Percentiles rank a stretch among this genome's conserved stretches.
Conservation (phyloP, 345 rosid species). For the Melaleuca quinquenervia region DNA sequence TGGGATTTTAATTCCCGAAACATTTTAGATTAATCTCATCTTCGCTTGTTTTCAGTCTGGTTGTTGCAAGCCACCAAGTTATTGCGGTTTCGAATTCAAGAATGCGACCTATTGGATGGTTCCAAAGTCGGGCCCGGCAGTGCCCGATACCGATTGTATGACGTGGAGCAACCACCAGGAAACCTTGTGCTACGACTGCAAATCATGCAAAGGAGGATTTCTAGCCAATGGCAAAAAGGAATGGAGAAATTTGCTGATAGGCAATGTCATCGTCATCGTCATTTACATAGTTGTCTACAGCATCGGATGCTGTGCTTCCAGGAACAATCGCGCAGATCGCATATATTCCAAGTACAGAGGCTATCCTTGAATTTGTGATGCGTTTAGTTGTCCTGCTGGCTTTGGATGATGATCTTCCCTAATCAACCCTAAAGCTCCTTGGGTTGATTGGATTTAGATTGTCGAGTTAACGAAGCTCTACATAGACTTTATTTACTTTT, state of each 20-base stretch:
- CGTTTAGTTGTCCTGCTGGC: not conserved
- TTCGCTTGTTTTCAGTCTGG: conserved; percentile 24
- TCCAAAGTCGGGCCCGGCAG: not conserved
- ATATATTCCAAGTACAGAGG: not conserved
- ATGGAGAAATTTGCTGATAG: conserved; percentile 25
- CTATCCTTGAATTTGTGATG: not conserved
- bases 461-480: not conserved
- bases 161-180: conserved; percentile 38
- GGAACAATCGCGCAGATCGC: not conserved
- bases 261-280: not conserved
- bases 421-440: not conserved
- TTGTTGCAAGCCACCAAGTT: conserved; percentile 54
- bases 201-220: conserved; percentile 48
- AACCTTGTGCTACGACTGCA: conserved; percentile 37
- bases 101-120: conserved; percentile 33
- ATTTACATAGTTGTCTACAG: conserved; percentile 3
- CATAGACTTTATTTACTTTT: not conserved
- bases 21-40: not conserved
- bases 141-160: conserved; percentile 19
- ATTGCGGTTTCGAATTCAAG: conserved; percentile 33
- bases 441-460: not conserved
- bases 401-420: not conserved
- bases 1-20: not conserved
- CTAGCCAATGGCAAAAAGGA: conserved; percentile 18
- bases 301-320: conserved; percentile 17